Conservation (phyloP, 768 basidiomycete genomes). For the Pilatotrama ljubarskyi region DNA sequence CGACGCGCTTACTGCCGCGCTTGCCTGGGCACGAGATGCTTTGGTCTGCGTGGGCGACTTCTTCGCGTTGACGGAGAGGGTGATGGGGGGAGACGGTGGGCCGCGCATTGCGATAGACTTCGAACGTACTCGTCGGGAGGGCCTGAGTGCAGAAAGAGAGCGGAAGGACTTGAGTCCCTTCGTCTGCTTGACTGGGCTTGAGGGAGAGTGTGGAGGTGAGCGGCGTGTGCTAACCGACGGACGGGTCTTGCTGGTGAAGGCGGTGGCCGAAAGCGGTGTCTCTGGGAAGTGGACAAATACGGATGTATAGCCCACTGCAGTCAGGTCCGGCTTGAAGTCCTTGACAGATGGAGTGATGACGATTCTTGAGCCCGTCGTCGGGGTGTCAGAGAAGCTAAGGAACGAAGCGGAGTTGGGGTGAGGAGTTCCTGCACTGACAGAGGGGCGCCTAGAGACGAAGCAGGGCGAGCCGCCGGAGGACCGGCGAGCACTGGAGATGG, state of each 20-base stretch:
- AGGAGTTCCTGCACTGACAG: conserved; percentile 39
- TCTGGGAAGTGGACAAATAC: conserved; percentile 61
- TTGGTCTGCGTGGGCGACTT: conserved; percentile 16
- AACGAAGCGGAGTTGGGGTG: conserved; percentile 48
- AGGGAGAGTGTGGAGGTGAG: conserved; percentile 18
- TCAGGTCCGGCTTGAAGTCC: conserved; percentile 55
- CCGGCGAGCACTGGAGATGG: conserved; percentile 31
- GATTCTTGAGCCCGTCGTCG: conserved; percentile 33
- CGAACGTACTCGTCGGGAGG: conserved; percentile 36
- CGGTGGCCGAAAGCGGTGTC: conserved; percentile 40
- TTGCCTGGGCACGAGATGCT: conserved; percentile 19
- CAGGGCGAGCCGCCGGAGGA: conserved; percentile 34
- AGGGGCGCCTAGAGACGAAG: conserved; percentile 31
- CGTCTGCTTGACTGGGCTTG: conserved; percentile 19
- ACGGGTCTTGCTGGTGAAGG: conserved; percentile 15
- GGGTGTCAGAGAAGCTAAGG: conserved; percentile 43
- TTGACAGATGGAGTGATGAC: conserved; percentile 44
- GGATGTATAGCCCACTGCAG: conserved; percentile 63
- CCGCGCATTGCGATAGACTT: conserved; percentile 34
- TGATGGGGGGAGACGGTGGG: conserved; percentile 25
- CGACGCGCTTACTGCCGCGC: conserved; percentile 40
- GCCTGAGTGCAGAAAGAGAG: conserved; percentile 51
- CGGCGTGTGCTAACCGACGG: conserved; percentile 20
- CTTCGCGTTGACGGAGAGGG: not conserved
- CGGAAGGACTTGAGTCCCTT: conserved; percentile 46